phyloP scores from a whole-genome alignment of 352 stramenopile species.

The Phytopythium helicoides region DNA sequence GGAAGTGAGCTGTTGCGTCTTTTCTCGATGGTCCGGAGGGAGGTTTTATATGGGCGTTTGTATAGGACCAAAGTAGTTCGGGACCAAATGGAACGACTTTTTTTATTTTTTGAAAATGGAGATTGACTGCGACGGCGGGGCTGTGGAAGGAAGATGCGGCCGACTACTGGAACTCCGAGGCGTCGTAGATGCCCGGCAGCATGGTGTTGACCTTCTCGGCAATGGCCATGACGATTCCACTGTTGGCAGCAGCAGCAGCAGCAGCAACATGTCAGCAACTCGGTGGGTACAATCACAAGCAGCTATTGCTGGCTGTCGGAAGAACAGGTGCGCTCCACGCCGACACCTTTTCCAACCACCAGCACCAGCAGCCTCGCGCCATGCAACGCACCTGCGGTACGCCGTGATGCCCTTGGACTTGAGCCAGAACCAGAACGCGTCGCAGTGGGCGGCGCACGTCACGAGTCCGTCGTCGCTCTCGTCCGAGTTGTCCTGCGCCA shows the following conservation, averaged over 20 bases:
- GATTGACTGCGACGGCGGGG: too few species aligned
- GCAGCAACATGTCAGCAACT: slow-evolving; percentile 1
- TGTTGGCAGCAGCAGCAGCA: slow-evolving; percentile 20
- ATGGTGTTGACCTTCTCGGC: slow-evolving; percentile 97
- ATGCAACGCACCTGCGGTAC: slow-evolving; percentile 90
- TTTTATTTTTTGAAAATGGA: slow-evolving; percentile 1
- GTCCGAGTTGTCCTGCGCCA: slow-evolving; percentile 68
- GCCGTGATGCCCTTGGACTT: slow-evolving; percentile 94
- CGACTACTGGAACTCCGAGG: slow-evolving; percentile 91
- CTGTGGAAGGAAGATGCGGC: too few species aligned
- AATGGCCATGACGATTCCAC: slow-evolving; percentile 96
- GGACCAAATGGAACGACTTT: too few species aligned
- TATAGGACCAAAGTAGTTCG: too few species aligned
- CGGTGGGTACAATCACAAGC: slow-evolving; percentile 6
- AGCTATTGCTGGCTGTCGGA: too few species aligned
- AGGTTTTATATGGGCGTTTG: too few species aligned
- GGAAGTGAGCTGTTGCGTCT: too few species aligned
- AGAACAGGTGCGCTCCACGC: too few species aligned
- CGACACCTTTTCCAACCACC: too few species aligned
- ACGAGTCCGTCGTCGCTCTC: slow-evolving; percentile 88
- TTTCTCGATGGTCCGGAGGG: too few species aligned
- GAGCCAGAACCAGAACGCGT: slow-evolving; percentile 97
- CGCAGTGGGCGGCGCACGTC: slow-evolving; percentile 92
- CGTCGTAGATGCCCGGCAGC: slow-evolving; percentile 96
- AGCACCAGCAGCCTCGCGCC: too few species aligned